Evolutionary conservation across 139 green algal genomes (phyloP).

Genomic region (Monoraphidium neglectum): DNA sequence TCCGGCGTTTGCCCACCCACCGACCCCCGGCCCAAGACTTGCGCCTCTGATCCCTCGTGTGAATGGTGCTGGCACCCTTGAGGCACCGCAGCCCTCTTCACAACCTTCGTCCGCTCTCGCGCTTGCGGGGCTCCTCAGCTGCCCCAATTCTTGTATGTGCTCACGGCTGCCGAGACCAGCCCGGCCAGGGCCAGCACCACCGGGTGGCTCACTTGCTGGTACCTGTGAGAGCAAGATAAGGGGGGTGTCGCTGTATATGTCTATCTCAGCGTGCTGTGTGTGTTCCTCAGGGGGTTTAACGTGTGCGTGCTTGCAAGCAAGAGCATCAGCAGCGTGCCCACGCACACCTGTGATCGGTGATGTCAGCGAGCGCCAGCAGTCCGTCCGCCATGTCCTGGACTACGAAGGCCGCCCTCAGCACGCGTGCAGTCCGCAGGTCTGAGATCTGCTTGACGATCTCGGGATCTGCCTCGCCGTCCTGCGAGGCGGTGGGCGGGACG

Average conservation of each 20-base stretch:
- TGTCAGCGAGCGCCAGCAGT: constrained; percentile 67
- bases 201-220: constrained; percentile 37
- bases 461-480: not conserved
- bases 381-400: constrained; percentile 78
- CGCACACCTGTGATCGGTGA: constrained; percentile 42
- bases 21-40: too few relatives aligned
- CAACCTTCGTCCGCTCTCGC: too few relatives aligned
- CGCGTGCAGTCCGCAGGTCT: constrained; percentile 38
- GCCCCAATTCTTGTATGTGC: constrained; percentile 80
- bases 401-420: constrained; percentile 63
- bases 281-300: too few relatives aligned
- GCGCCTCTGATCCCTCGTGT: too few relatives aligned
- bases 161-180: constrained; percentile 70
- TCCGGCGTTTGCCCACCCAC: too few relatives aligned
- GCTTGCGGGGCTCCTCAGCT: constrained; percentile 1
- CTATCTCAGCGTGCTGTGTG: too few relatives aligned
- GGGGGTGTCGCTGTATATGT: too few relatives aligned
- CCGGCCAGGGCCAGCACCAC: constrained; percentile 60
- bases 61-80: too few relatives aligned
- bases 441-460: constrained; percentile 22
- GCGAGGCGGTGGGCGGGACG: not conserved
- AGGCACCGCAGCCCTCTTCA: too few relatives aligned
- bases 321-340: not conserved
- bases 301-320: too few relatives aligned
- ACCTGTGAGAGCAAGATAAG: constrained; percentile 15